Percentiles rank a stretch among this genome's conserved stretches.
Conservation (phyloP, 2,329 filamentous ascomycete species). For the Monilinia polystroma region DNA sequence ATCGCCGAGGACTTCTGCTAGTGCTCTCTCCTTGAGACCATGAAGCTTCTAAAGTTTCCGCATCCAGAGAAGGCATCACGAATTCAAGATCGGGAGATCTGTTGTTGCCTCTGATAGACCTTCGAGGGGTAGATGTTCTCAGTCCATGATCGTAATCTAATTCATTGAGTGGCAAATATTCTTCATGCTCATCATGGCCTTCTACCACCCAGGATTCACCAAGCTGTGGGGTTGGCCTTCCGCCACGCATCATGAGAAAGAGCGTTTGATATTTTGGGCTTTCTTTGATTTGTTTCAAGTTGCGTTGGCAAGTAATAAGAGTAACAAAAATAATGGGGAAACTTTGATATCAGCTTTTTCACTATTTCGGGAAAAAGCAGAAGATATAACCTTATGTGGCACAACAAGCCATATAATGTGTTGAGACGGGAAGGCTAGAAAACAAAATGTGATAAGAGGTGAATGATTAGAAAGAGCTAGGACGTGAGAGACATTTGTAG, state of each 20-base stretch:
- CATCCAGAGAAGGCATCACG: constrained; percentile 40
- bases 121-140: constrained; percentile 28
- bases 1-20: constrained; percentile 26
- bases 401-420: not conserved
- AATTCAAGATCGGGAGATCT: constrained; percentile 39
- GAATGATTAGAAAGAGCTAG: constrained; percentile 4
- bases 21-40: constrained; percentile 28
- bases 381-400: not conserved
- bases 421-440: not conserved
- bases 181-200: constrained; percentile 30
- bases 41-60: constrained; percentile 37
- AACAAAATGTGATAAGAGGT: not conserved
- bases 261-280: not conserved
- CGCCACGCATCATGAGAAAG: constrained; percentile 28
- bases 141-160: constrained; percentile 25
- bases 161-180: constrained; percentile 31
- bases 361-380: not conserved
- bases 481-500: not conserved
- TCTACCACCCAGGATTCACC: constrained; percentile 41
- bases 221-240: constrained; percentile 31
- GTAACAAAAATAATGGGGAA: not conserved
- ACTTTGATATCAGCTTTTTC: not conserved
- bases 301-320: not conserved
- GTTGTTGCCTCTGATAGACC: constrained; percentile 28
- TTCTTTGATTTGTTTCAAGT: not conserved